These are phyloP conservation scores for Solanum infundibuliforme DNA, from an alignment of 257 asterid species.

Conservation along the genomic window DNA sequence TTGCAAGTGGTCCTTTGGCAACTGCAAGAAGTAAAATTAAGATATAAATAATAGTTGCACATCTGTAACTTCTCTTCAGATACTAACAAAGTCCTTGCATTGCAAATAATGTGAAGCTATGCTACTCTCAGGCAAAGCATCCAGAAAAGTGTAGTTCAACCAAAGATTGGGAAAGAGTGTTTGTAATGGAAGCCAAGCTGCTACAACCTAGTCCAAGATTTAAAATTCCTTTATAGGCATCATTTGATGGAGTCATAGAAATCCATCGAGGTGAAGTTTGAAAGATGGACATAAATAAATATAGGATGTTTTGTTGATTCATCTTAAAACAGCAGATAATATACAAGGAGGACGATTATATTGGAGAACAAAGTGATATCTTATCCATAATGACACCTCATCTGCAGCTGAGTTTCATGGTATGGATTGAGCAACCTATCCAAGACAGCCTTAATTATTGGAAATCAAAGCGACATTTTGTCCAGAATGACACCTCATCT, in stretches of 20 bases:
- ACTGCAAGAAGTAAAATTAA: background rate
- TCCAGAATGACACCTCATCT: background rate
- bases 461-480: background rate
- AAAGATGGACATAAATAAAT: background rate
- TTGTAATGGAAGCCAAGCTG: background rate
- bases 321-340: background rate
- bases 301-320: background rate
- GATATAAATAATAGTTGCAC: background rate
- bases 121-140: background rate
- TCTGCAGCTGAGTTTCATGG: background rate
- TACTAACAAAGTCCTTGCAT: background rate
- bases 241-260: background rate
- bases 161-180: background rate
- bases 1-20: background rate
- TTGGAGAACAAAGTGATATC: background rate
- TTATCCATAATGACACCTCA: background rate
- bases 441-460: background rate
- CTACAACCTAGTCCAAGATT: background rate
- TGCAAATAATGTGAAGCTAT: background rate
- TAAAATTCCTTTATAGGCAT: background rate
- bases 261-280: background rate
- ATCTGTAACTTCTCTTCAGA: background rate
- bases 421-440: background rate
- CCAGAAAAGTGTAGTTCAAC: background rate
- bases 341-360: background rate